phyloP scores from a whole-genome alignment of 2,329 filamentous ascomycete genomes.

The Didymella sp. region DNA sequence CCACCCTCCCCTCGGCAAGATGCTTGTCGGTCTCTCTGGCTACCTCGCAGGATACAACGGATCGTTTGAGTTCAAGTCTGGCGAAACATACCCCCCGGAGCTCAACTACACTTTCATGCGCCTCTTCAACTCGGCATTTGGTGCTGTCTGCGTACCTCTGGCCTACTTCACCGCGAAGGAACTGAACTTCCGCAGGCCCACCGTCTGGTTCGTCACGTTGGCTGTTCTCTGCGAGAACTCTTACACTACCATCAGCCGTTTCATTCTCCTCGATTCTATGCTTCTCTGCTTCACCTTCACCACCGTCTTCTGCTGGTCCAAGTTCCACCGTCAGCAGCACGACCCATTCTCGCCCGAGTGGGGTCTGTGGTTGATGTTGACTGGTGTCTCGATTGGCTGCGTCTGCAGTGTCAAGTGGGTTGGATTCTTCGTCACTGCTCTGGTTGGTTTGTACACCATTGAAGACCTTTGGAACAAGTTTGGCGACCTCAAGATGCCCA shows the following conservation, averaged over 20 bases:
- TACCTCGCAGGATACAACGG: constrained; percentile 98
- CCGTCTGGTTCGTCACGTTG: constrained; percentile 92
- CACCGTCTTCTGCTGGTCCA: constrained; percentile 95
- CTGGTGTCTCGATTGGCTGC: constrained; percentile 93
- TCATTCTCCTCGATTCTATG: constrained; percentile 98
- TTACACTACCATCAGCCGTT: constrained; percentile 97
- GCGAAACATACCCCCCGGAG: constrained; percentile 91
- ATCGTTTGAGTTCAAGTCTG: constrained; percentile 99
- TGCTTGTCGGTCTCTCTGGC: constrained; percentile 95
- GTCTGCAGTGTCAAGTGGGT: constrained; percentile 99
- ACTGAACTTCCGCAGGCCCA: constrained; percentile 81
- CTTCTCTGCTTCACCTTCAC: constrained; percentile 98
- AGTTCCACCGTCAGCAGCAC: constrained; percentile 88
- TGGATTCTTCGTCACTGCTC: constrained; percentile 90
- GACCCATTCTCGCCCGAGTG: constrained; percentile 89
- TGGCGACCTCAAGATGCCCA: constrained; percentile 89
- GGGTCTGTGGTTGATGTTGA: constrained; percentile 94
- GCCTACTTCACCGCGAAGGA: constrained; percentile 96
- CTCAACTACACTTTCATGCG: constrained; percentile 99
- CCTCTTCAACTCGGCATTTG: constrained; percentile 94
- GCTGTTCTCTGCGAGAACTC: constrained; percentile 99
- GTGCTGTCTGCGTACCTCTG: constrained; percentile 88
- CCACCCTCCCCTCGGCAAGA: constrained; percentile 95
- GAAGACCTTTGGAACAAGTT: constrained; percentile 99
- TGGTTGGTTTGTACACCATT: constrained; percentile 93